These are phyloP conservation scores for Cystobasidium slooffiae DNA, from an alignment of 1,284 basidiomycete genomes.

Conservation along the genomic window DNA sequence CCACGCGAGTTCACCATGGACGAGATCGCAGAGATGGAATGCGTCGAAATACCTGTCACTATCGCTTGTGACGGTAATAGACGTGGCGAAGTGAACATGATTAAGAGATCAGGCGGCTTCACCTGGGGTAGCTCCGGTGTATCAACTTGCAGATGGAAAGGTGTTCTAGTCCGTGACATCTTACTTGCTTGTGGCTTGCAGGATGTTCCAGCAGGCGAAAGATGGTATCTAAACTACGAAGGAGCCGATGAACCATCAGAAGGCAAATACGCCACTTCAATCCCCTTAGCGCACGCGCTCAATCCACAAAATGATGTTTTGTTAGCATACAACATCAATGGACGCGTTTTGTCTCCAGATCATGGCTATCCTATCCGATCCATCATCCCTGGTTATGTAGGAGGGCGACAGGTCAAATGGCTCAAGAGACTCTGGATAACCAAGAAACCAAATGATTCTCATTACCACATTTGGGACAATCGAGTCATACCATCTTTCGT, in stretches of 20 bases:
- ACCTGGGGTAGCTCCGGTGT: slow-evolving; percentile 45
- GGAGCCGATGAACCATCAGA: slow-evolving; percentile 48
- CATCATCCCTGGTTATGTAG: slow-evolving; percentile 71
- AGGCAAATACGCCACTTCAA: slow-evolving; percentile 47
- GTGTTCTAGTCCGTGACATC: slow-evolving; percentile 45
- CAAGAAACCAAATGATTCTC: slow-evolving; percentile 23
- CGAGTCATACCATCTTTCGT: slow-evolving; percentile 45
- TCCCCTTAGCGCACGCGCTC: slow-evolving; percentile 46
- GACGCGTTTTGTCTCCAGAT: slow-evolving; percentile 64
- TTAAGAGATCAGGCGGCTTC: slow-evolving; percentile 46
- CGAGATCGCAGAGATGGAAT: slow-evolving; percentile 38
- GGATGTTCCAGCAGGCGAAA: slow-evolving; percentile 22
- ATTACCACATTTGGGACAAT: slow-evolving; percentile 46
- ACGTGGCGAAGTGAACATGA: slow-evolving; percentile 48
- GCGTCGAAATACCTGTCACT: slow-evolving; percentile 45
- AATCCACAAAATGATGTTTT: slow-evolving; percentile 47
- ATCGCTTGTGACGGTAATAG: slow-evolving; percentile 48
- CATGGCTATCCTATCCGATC: slow-evolving; percentile 73
- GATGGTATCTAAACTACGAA: slow-evolving; percentile 46
- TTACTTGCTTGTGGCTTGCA: slow-evolving; percentile 34
- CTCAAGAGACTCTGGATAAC: slow-evolving; percentile 59
- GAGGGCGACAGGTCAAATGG: slow-evolving; percentile 80
- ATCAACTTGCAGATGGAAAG: slow-evolving; percentile 45
- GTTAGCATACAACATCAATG: slow-evolving; percentile 63
- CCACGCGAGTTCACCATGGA: slow-evolving; percentile 41